Base-by-base conservation (phyloP, 805 yeast genomes). In the Candida pseudoglaebosa region DNA sequence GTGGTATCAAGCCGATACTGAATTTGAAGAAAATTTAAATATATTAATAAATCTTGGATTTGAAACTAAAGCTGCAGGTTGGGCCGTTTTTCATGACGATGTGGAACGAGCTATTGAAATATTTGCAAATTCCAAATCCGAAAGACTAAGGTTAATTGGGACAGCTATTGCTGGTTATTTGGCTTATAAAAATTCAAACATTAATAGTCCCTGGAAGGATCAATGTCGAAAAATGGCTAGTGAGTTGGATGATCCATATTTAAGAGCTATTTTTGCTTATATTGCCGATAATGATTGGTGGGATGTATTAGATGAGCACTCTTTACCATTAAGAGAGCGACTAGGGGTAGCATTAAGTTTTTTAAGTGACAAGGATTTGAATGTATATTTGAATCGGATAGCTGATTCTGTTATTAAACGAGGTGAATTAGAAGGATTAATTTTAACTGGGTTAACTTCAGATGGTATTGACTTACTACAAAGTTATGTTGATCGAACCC, bases 231-330 rank as follows among this genome's bases (percentile, higher is more conserved):
- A 74, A 41, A 75, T 91, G 72, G 85, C 97, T 0, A 75, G 84
- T n/a, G 96, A 88, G 49, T 68, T 91, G 40, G 91, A 84, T 9
- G 82, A 86, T 53, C 96, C 98, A 0, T 91, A 91, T 55, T 62
- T 91, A 43, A 67, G 97, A 32, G 96, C 95, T 0, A 85, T 91
- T 1, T 91, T 91, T 68, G 96, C 96, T 0, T 91, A 81, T 50
- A 83, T 91, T 38, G 89, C 96, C 0, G 96, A 91, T 54, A 84
- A 87, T 33, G 93, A 90, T 47, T 91, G 98, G 97, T 83, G 91
- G 82, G 97, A 88, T 53, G 95, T 91, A 1, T 67, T 91, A 37
- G 95, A 88, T 54, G 97, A 91, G 53, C 79, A 83, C 14, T 83
- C 95, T 1, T 70, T 91, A 30, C 96, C 99, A 0, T 65, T 91